Conservation (phyloP, 441 rosid species). For the Gossypium schwendimanii region DNA sequence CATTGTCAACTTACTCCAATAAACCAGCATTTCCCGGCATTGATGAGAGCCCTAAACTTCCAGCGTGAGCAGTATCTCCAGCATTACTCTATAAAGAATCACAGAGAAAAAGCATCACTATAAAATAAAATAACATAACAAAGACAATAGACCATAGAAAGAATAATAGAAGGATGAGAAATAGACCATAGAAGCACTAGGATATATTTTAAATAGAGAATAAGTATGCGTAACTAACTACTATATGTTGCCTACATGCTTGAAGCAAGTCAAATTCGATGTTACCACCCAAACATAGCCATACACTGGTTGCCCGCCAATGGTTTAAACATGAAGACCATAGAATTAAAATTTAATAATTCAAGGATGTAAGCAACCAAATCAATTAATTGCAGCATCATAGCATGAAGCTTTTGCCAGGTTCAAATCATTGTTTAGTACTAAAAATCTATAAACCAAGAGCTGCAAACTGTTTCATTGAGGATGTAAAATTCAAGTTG, state of each 20-base stretch:
- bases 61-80: constrained; percentile 50
- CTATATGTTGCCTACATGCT: neutral
- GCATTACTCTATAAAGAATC: constrained; percentile 40
- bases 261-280: neutral
- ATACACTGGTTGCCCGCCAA: neutral
- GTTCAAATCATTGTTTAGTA: neutral
- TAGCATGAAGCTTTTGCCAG: neutral
- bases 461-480: neutral
- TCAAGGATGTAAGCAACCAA: neutral
- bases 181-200: neutral
- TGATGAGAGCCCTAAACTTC: constrained; percentile 52
- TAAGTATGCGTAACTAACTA: neutral
- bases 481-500: neutral
- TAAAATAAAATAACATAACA: neutral
- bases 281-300: neutral
- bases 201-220: neutral
- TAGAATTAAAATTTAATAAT: neutral
- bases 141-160: neutral
- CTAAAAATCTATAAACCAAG: neutral
- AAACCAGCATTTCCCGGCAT: constrained; percentile 81
- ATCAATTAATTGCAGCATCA: neutral
- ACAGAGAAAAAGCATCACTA: constrained; percentile 16
- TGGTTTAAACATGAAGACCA: neutral
- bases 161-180: neutral
- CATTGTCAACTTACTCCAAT: constrained; percentile 61